A percentile compares a stretch with the other conserved stretches of the same genome.
Conservation (phyloP, 495 filamentous ascomycete species). For the Hypomontagnella monticulosa region DNA sequence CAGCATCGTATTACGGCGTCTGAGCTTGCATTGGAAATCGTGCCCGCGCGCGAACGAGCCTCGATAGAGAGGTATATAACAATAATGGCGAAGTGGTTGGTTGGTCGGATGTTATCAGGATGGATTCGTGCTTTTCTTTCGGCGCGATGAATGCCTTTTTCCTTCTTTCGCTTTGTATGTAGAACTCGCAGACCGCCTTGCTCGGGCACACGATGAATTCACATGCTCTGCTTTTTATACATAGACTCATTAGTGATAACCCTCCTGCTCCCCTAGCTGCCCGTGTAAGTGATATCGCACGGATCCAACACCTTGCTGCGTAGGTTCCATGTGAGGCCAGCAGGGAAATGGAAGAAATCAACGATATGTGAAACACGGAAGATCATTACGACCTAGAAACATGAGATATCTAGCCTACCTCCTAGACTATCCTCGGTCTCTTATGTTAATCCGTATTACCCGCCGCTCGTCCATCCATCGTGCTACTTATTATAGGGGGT, state of each 20-base stretch:
- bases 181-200: background rate
- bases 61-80: slow-evolving; percentile 10
- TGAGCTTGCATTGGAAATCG: slow-evolving; percentile 18
- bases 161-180: slow-evolving; percentile 18
- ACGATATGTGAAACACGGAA: too few species aligned
- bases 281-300: background rate
- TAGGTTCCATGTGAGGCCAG: too few species aligned
- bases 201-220: slow-evolving; percentile 16
- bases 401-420: too few species aligned
- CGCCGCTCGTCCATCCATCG: too few species aligned
- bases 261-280: background rate
- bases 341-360: too few species aligned
- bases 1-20: background rate
- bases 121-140: slow-evolving; percentile 17
- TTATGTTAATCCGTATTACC: too few species aligned
- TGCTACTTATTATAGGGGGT: too few species aligned
- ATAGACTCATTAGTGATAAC: background rate
- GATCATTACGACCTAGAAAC: too few species aligned
- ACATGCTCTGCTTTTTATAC: background rate
- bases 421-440: too few species aligned
- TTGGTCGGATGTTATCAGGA: slow-evolving; percentile 29
- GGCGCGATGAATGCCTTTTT: background rate
- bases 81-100: slow-evolving; percentile 5
- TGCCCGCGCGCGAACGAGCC: background rate
- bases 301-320: too few species aligned